Evolutionary conservation across 2,329 filamentous ascomycete genomes (phyloP).

Genomic region (Aspergillus fumigatus): DNA sequence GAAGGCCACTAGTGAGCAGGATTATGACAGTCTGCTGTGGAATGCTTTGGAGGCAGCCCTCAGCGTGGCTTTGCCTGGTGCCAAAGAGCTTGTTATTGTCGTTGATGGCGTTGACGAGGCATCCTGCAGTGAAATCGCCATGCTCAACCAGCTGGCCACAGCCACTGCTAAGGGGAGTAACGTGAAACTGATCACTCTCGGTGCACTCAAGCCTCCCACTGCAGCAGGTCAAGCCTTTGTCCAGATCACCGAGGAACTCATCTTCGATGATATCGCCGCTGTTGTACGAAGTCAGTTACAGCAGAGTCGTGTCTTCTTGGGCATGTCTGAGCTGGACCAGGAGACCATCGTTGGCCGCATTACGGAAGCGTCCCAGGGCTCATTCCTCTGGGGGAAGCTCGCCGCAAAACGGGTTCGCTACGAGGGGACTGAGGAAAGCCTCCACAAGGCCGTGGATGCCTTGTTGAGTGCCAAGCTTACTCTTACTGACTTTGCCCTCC

Average conservation of each 20-base stretch:
- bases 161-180: constrained; percentile 19
- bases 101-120: constrained; percentile 39
- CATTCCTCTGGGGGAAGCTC: constrained; percentile 39
- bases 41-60: constrained; percentile 28
- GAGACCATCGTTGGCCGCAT: constrained; percentile 31
- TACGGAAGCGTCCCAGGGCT: constrained; percentile 30
- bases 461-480: constrained; percentile 23
- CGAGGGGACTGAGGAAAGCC: constrained; percentile 20
- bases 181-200: constrained; percentile 30
- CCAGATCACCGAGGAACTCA: constrained; percentile 27
- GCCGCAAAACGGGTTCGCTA: constrained; percentile 26
- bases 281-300: constrained; percentile 29
- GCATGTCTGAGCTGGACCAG: constrained; percentile 28
- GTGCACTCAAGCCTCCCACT: constrained; percentile 17
- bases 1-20: constrained; percentile 18
- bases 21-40: constrained; percentile 37
- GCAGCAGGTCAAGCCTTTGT: constrained; percentile 15
- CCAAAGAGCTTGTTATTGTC: constrained; percentile 35
- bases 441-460: constrained; percentile 27
- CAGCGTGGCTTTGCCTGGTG: constrained; percentile 21
- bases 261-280: constrained; percentile 34
- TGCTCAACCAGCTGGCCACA: constrained; percentile 26
- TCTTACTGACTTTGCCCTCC: constrained; percentile 29
- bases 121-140: constrained; percentile 22
- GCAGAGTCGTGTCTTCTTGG: constrained; percentile 17